Base-by-base conservation (phyloP, 2,329 filamentous ascomycete species). In the Colletotrichum higginsianum region DNA sequence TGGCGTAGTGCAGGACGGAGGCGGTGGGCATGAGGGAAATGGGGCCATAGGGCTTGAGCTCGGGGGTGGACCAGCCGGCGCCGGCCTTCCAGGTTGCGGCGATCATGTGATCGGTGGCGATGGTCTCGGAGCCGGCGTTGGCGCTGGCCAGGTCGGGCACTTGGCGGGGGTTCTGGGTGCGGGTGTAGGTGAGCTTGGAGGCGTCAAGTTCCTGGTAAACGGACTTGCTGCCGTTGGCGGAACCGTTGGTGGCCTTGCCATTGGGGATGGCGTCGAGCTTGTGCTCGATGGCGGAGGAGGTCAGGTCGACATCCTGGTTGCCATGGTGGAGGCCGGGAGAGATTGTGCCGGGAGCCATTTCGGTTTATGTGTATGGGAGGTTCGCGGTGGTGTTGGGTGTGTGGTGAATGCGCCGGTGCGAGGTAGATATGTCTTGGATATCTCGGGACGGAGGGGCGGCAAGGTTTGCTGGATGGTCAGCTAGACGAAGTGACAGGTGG, bases 41-140 rank as follows among this genome's bases (percentile, higher is more conserved):
- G 13, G 93, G 92, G 0, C 93, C 93, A 81, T 94, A 96, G 35
- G 94, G 93, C 80, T 90, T 89, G 70, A 97, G 87, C 76, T 92
- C 87, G 1, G 94, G 94, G 2, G 88, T 86, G 47, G 87, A 86
- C 94, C 94, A 97, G 76, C 94, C 94, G 23, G 83, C 79, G 53
- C 84, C 79, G 26, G 81, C 83, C 44, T 86, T 90, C 94, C 94
- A 97, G 65, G 85, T 83, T 23, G 86, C 92, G 62, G 91, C 92
- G 77, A 96, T 86, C 94, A 98, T 97, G 86, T 98, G 95, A 86
- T 98, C 95, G 74, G 93, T 95, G 86, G 88, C 89, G 79, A 90
- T 83, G 74, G 87, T 89, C 79, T 88, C 86, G 72, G 78, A 75
- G 75, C 85, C 86, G 61, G 85, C 67, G 75, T 82, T 83, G 76